Evolutionary conservation across 2,329 filamentous ascomycete species (phyloP).

Genomic region (Fusarium sp.): DNA sequence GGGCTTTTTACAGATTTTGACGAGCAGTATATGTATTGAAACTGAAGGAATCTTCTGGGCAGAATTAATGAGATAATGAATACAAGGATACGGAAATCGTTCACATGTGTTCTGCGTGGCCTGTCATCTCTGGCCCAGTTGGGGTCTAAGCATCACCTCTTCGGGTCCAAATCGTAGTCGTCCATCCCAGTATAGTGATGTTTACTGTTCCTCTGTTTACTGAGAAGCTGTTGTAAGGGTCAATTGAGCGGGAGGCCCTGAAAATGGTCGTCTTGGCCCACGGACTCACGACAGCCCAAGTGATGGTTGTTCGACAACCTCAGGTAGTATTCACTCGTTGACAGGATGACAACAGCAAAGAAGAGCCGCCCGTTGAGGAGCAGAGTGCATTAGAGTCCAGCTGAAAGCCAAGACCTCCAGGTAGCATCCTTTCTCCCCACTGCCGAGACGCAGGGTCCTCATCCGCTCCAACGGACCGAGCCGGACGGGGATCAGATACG

Average conservation of each 20-base stretch:
- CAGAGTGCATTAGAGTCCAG: not conserved
- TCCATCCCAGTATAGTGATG: rapidly evolving
- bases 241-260: not conserved
- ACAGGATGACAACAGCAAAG: rapidly evolving
- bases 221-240: not conserved
- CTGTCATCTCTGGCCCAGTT: not conserved
- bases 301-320: not conserved
- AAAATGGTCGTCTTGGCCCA: too few species aligned
- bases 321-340: not conserved
- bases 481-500: not conserved
- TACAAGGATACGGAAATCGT: not conserved
- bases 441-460: not conserved
- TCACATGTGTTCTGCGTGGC: not conserved
- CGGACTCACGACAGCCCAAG: not conserved
- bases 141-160: too few species aligned
- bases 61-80: not conserved
- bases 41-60: rapidly evolving
- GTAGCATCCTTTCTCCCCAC: not conserved
- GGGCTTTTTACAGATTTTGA: constrained; percentile 31
- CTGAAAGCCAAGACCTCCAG: not conserved
- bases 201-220: rapidly evolving
- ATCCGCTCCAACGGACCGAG: not conserved
- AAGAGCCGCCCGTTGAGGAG: not conserved
- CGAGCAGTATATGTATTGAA: constrained; percentile 42
- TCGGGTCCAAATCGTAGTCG: too few species aligned